Evolutionary conservation across 1,284 basidiomycete species (phyloP).

Genomic region (Cryptococcus sp.): DNA sequence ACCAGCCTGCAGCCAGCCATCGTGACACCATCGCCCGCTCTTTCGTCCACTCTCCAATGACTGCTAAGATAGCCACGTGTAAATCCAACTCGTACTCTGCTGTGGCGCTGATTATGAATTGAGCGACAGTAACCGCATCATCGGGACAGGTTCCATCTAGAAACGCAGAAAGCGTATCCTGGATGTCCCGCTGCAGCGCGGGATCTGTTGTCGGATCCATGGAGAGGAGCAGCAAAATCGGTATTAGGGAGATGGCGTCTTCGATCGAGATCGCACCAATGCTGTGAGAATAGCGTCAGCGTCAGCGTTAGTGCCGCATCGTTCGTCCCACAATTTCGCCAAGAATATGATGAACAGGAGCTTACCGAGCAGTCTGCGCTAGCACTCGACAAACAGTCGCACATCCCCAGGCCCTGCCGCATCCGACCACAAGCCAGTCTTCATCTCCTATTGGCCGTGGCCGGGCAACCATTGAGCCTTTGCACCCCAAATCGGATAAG

Average conservation of each 20-base stretch:
- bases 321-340: neutral
- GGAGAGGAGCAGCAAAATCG: constrained; percentile 12
- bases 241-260: neutral
- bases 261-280: neutral
- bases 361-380: too few species aligned
- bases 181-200: neutral
- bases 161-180: constrained; percentile 3
- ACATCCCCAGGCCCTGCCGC: too few species aligned
- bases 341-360: too few species aligned
- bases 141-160: neutral
- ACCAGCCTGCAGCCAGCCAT: constrained; percentile 24
- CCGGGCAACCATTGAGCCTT: too few species aligned
- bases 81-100: constrained; percentile 4
- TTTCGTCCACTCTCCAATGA: constrained; percentile 19
- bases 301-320: neutral
- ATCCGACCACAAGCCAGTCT: too few species aligned
- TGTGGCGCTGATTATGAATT: constrained; percentile 3
- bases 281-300: neutral
- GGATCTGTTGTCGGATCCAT: constrained; percentile 5
- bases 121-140: constrained; percentile 4
- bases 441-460: too few species aligned
- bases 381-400: too few species aligned
- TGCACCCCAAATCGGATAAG: too few species aligned
- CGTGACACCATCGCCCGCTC: constrained; percentile 11
- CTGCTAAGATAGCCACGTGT: constrained; percentile 14